These are phyloP conservation scores for Carpinus fangiana DNA, from an alignment of 306 rosid genomes.

Conservation along the genomic window DNA sequence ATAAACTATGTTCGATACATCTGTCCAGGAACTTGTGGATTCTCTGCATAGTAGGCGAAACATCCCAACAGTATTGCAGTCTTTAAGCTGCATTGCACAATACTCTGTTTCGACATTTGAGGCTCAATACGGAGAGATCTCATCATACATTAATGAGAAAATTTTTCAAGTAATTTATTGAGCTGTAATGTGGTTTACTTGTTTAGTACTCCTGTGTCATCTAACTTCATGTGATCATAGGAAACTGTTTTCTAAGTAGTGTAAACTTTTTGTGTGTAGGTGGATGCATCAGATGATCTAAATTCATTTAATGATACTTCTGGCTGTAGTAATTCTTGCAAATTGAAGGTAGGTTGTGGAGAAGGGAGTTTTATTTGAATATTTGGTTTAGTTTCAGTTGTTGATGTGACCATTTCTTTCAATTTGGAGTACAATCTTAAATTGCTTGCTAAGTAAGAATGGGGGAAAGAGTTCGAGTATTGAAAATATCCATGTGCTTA, in stretches of 20 bases:
- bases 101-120: slow-evolving; percentile 65
- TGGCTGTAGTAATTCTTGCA: slow-evolving; percentile 50
- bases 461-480: too few relatives aligned
- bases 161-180: slow-evolving; percentile 67
- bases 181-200: slow-evolving; percentile 26
- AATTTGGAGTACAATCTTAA: neutral
- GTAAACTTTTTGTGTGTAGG: slow-evolving; percentile 49
- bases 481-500: too few relatives aligned
- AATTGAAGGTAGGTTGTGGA: slow-evolving; percentile 65
- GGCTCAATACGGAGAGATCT: slow-evolving; percentile 60
- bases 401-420: slow-evolving; percentile 7
- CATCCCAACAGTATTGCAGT: slow-evolving; percentile 80
- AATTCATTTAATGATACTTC: slow-evolving; percentile 31
- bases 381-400: slow-evolving; percentile 8
- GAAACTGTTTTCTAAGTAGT: neutral
- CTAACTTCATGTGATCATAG: slow-evolving; percentile 23
- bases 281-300: slow-evolving; percentile 40
- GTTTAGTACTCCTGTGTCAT: slow-evolving; percentile 25
- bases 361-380: slow-evolving; percentile 20
- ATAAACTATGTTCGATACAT: slow-evolving; percentile 20
- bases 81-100: slow-evolving; percentile 82
- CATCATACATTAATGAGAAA: slow-evolving; percentile 51
- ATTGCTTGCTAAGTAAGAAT: too few relatives aligned
- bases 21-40: slow-evolving; percentile 59
- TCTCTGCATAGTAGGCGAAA: slow-evolving; percentile 54